Conservation (phyloP, 2,329 filamentous ascomycete genomes). For the Alternaria ventricosa region DNA sequence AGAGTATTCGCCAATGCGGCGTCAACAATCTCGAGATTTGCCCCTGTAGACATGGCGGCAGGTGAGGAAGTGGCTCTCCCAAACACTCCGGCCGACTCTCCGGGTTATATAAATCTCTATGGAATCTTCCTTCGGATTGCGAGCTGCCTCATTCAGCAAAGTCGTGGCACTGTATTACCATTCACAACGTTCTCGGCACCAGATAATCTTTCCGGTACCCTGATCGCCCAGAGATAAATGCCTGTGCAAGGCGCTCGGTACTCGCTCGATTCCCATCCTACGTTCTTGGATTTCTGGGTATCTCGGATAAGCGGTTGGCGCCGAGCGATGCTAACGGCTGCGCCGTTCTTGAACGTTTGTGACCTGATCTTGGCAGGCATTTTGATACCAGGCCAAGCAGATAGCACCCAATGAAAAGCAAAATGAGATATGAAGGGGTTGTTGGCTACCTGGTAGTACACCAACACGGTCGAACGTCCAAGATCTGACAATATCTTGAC, state of each 20-base stretch:
- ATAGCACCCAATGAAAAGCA: neutral
- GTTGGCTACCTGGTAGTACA: conserved; percentile 1
- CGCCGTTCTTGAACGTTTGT: neutral
- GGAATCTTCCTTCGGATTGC: neutral
- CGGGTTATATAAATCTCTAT: conserved; percentile 7
- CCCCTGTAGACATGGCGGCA: conserved; percentile 24
- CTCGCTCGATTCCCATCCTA: conserved; percentile 1
- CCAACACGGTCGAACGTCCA: neutral
- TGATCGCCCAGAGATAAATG: conserved; percentile 16
- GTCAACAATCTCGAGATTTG: conserved; percentile 25
- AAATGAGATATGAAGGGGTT: neutral
- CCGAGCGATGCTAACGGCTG: conserved; percentile 19
- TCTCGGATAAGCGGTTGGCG: conserved; percentile 19
- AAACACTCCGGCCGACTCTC: neutral
- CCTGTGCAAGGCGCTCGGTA: neutral
- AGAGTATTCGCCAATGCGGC: conserved; percentile 18
- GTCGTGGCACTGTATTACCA: neutral
- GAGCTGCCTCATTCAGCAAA: conserved; percentile 28
- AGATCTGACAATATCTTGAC: conserved; percentile 2
- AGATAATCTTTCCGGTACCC: neutral
- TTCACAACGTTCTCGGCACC: conserved; percentile 17
- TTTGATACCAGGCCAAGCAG: conserved; percentile 9
- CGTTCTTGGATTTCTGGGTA: neutral
- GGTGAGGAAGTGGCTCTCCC: neutral
- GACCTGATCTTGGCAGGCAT: conserved; percentile 7